Base-by-base conservation (phyloP, 306 rosid species). In the Acacia confusa region DNA sequence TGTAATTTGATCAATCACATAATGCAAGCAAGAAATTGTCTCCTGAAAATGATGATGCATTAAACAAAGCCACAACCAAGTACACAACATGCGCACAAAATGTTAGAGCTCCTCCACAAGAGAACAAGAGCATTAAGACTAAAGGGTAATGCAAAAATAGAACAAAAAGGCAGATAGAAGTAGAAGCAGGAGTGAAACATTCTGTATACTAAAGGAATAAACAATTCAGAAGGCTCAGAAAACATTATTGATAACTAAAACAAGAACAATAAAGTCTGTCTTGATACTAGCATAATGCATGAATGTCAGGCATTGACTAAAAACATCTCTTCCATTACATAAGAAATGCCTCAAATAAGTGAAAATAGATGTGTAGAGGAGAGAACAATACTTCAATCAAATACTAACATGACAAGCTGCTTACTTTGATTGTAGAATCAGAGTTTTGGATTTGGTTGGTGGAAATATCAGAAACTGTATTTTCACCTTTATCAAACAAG, bases 351-450 rank as follows among this genome's bases (percentile, higher is more conserved):
- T 60, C 40, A 61, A 66, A 45, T 34, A 30, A 45, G 27, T 25
- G 38, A 15, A 45, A 53, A 45, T 55, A 76, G 66, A 47, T 30
- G 57, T 75, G n/a, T 15, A 41, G 61, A 74, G 75, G 28, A 55
- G 9, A 36, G 9, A 41, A 43, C 58, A 64, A 78, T 70, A 32
- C 25, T 47, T 38, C 41, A 50, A 71, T 34, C 24, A 77, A 76
- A 75, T 41, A 45, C 25, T 27, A 43, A 10, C 5, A 65, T 57
- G 61, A 25, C 20, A 84, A n/a, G 24, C 38, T 32, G 20, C 81
- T 68, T 79, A 89, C 95, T 83, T 80, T 79, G 34, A 58, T 78
- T 53, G 88, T 60, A 65, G 78, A 87, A 70, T 70, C 75, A 2
- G 81, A 85, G 67, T 78, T 82, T 66, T 44, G 79, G 41, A 79